Base-by-base conservation (phyloP, 148 eudicot species). In the Pharnaceum exiguum region DNA sequence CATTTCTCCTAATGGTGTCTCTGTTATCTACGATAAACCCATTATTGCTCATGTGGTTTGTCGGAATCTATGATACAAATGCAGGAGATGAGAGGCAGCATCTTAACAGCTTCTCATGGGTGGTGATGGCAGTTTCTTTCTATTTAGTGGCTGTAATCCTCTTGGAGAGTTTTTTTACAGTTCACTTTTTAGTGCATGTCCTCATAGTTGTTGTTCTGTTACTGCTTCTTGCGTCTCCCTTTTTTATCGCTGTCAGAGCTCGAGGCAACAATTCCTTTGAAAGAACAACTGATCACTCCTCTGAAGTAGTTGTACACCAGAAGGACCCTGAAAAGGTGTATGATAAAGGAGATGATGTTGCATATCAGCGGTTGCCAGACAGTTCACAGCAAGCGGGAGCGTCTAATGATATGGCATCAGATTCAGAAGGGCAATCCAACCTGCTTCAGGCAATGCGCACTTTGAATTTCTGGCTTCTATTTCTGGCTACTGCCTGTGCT, bases 371-470 rank as follows among this genome's bases (percentile, higher is more conserved):
- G 39, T 23, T 77, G 56, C 64, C 82, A 32, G 62, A 58, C 55
- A 46, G 44, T 25, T 48, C 59, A 15, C 65, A 57, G 19, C 40
- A 55, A 36, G 70, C 39, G 16, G 53, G 30, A 33, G 64, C 60
- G 7, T 17, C 55, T 17, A 50, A 25, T 59, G 51, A 51, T 5
- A 25, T 29, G 47, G n/a, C 55, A 28, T 3, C 57, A 19, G 60
- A 46, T 8, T 21, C n/a, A 36, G 75, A 61, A 43, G 62, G 71
- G 18, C 75, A 84, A 56, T 35, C 67, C 30, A 88, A 78, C 37
- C 65, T 88, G 35, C 43, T 78, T 32, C 87, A 84, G 63, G 88
- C 96, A 22, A 68, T 79, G 62, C 31, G 81, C 22, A 84, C 86
- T 5, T 15, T 62, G 48, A 74, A 59, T 69, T 84, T 88, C 72